phyloP scores from a whole-genome alignment of 2,329 filamentous ascomycete genomes.

The Colletotrichum plurivorum region DNA sequence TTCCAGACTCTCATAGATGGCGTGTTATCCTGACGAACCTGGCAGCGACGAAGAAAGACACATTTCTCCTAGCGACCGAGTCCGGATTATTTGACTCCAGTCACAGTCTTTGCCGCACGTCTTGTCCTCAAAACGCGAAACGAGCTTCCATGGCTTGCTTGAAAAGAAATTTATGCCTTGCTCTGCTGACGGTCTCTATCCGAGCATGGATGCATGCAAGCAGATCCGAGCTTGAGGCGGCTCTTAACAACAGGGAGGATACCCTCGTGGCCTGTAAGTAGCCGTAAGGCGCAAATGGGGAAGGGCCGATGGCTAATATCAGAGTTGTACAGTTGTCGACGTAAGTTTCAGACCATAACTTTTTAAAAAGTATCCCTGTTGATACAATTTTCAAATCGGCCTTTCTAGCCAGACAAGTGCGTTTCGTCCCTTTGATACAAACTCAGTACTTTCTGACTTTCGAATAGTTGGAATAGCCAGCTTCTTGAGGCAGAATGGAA shows the following conservation, averaged over 20 bases:
- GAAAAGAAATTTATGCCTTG: background rate
- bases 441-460: conserved; percentile 8
- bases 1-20: background rate
- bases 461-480: conserved; percentile 36
- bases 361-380: background rate
- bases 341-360: background rate
- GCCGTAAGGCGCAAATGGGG: no score
- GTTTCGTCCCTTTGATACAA: background rate
- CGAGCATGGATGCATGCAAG: conserved; percentile 21
- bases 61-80: background rate
- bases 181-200: background rate
- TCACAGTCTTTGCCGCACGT: no score
- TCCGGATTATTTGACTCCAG: no score
- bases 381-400: no score
- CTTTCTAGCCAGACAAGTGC: conserved; percentile 19
- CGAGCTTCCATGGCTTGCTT: background rate
- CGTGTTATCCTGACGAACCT: no score
- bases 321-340: background rate
- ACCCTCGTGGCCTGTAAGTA: conserved; percentile 52
- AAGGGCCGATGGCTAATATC: background rate
- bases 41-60: no score
- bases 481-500: conserved; percentile 42
- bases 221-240: conserved; percentile 22
- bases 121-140: no score
- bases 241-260: conserved; percentile 40